Conservation (phyloP, 1,139 yeast genomes). For the Magnusiomyces paraingens region DNA sequence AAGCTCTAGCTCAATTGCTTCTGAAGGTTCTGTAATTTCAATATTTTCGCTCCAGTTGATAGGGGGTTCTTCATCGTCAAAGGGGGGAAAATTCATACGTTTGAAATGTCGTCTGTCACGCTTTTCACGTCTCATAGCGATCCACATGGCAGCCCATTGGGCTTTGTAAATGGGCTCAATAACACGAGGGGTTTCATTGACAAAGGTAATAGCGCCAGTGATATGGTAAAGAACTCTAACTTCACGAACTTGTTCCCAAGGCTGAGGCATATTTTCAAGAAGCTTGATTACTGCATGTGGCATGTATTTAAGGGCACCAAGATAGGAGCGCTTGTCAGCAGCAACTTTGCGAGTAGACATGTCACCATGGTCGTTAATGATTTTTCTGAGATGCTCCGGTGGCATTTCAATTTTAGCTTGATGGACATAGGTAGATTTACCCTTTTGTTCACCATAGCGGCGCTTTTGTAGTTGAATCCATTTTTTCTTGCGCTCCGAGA, state of each 20-base stretch:
- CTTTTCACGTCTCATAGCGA: slow-evolving; percentile 88
- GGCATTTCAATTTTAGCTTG: slow-evolving; percentile 81
- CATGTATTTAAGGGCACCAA: slow-evolving; percentile 89
- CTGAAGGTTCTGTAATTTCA: slow-evolving; percentile 64
- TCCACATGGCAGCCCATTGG: slow-evolving; percentile 95
- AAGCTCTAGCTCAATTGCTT: slow-evolving; percentile 58
- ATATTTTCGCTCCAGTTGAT: slow-evolving; percentile 74
- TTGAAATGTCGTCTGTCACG: slow-evolving; percentile 85
- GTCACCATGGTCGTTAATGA: slow-evolving; percentile 80
- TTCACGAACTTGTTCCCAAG: slow-evolving; percentile 88
- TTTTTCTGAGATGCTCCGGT: slow-evolving; percentile 85
- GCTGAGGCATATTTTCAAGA: slow-evolving; percentile 95
- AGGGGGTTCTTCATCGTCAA: slow-evolving; percentile 97
- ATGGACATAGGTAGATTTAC: slow-evolving; percentile 41
- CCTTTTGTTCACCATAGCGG: slow-evolving; percentile 39
- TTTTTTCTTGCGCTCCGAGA: slow-evolving; percentile 43
- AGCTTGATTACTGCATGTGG: slow-evolving; percentile 92
- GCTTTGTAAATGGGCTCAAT: slow-evolving; percentile 88
- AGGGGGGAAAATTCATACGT: slow-evolving; percentile 89
- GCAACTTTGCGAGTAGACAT: slow-evolving; percentile 73
- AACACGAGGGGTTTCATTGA: slow-evolving; percentile 85
- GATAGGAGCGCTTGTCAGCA: slow-evolving; percentile 80
- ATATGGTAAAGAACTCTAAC: slow-evolving; percentile 85
- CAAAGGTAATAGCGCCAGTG: slow-evolving; percentile 94
- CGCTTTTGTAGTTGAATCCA: slow-evolving; percentile 66